Conservation (phyloP, 495 filamentous ascomycete genomes). For the Xylaria intraflava region DNA sequence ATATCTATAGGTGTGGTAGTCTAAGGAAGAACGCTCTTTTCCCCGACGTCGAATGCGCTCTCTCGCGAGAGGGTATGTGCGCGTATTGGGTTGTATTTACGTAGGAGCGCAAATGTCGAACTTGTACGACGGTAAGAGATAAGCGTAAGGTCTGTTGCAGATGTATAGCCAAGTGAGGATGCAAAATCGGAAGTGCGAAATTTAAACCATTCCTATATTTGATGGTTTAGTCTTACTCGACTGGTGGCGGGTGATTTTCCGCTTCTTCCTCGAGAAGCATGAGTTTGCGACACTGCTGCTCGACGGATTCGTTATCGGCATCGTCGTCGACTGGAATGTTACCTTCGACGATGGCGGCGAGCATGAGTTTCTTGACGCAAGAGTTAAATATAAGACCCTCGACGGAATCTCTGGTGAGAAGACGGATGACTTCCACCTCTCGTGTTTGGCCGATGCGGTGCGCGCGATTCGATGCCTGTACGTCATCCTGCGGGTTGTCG, state of each 20-base stretch:
- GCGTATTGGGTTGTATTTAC: no score
- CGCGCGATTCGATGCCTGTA: slow-evolving; percentile 93
- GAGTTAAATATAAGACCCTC: slow-evolving; percentile 89
- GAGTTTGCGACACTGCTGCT: slow-evolving; percentile 22
- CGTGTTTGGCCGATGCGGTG: slow-evolving; percentile 88
- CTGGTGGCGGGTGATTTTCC: neutral
- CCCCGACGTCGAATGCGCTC: no score
- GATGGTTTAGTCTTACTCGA: neutral
- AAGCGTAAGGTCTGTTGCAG: neutral
- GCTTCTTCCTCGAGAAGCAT: slow-evolving; percentile 22
- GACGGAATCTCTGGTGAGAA: slow-evolving; percentile 78
- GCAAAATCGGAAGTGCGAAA: neutral
- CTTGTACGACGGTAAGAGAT: no score
- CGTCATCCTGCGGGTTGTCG: slow-evolving; percentile 95
- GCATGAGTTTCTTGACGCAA: slow-evolving; percentile 84
- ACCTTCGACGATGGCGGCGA: slow-evolving; percentile 70
- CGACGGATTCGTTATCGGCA: slow-evolving; percentile 20
- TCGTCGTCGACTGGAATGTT: slow-evolving; percentile 25
- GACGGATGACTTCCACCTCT: slow-evolving; percentile 75
- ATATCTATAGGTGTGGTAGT: no score
- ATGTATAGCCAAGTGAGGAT: neutral
- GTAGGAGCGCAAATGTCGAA: neutral
- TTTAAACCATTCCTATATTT: neutral
- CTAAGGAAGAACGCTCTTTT: no score
- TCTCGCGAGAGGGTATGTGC: no score